Base-by-base conservation (phyloP, 2,329 filamentous ascomycete genomes). In the Hypoxylon sp. region DNA sequence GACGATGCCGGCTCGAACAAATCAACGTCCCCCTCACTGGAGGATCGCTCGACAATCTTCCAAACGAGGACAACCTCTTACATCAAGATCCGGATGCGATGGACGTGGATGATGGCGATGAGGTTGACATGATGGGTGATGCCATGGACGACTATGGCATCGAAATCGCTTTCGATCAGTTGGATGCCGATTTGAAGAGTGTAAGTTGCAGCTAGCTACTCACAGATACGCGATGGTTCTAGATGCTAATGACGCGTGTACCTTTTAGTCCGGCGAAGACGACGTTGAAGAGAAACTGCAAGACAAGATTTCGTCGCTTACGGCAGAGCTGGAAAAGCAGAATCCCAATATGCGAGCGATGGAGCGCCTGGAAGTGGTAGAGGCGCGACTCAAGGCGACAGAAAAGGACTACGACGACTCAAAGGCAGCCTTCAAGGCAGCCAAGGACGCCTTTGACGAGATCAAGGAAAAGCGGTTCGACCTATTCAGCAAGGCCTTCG, bases 271-370 rank as follows among this genome's bases (percentile, higher is more conserved):
- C 59, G 82, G 87, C 48, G 88, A 90, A 53, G 81, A 88, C 15
- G 85, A 87, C 58, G 78, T 89, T 20, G 94, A 97, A 70, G 86
- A 90, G 41, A 82, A 83, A 55, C 81, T 99, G 1, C 85, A 89
- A 49, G 91, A 96, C 50, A 88, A 87, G 69, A 92, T 99, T 63
- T 81, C 83, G 17, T 82, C 83, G 23, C 82, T 99, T 8, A 87
- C 88, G 40, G 79, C 83, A 26, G 91, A 97, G 67, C 85, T 99
- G 17, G 92, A 97, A 72, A 97, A 97, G 76, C 88, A 98, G 75
- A 93, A 95, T 60, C 95, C 95, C 21, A 98, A 99, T 74, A 96
- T 97, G 86, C 91, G 94, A 68, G 95, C 94, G 7, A 92, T 93
- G 75, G 92, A 98, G 71, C 90, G 94, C 46, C 82, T 99, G 4